Evolutionary conservation across 768 basidiomycete genomes (phyloP), one percentile per base, ranked within the genome.

Genomic region (Dictyophora rubrovolvata): DNA sequence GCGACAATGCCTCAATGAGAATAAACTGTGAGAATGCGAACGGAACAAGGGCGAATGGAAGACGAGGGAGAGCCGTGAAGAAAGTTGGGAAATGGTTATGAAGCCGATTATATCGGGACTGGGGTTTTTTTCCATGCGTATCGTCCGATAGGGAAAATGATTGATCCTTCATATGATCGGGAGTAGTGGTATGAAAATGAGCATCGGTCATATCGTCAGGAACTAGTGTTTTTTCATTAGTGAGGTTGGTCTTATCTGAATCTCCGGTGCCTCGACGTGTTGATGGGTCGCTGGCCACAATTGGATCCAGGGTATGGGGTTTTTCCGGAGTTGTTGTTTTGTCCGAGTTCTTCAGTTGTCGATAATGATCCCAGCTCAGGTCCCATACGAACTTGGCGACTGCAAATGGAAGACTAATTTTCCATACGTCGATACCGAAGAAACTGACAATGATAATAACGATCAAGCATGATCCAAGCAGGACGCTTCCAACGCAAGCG

Each of bases 1-100:
- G 77, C 12, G 83, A 77, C 6, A 98, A 78, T 0, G 79, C 88
- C 67, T 94, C 87, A 60, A 95, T 90, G 59, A 98, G 81, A 63
- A 97, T 91, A 73, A 98, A 97, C 71, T 94, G 92, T 0, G 87
- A 85, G 68, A 97, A 93, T 0, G 93, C 89, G 67, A 98, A 98
- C 0, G 91, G 91, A 16, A 96, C 74, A 7, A 96, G 81, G 12
- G 83, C 78, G 60, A 93, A 83, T 0, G 93, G 94, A 0, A 94
- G 75, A 18, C 85, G 80, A 0, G 82, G 78, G 20, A 85, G 72
- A 20, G 83, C 80, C 10, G 79, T 80, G 68, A 79, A 76, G 61
- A 87, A 75, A 1, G 88, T 93, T 0, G 91, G 92, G 68, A 90
- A 89, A 48, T 75, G 60, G 1, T 48, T 20, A 5, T 48, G 48